Base-by-base conservation (phyloP, 2,329 filamentous ascomycete species). In the Neoscytalidium dimidiatum region DNA sequence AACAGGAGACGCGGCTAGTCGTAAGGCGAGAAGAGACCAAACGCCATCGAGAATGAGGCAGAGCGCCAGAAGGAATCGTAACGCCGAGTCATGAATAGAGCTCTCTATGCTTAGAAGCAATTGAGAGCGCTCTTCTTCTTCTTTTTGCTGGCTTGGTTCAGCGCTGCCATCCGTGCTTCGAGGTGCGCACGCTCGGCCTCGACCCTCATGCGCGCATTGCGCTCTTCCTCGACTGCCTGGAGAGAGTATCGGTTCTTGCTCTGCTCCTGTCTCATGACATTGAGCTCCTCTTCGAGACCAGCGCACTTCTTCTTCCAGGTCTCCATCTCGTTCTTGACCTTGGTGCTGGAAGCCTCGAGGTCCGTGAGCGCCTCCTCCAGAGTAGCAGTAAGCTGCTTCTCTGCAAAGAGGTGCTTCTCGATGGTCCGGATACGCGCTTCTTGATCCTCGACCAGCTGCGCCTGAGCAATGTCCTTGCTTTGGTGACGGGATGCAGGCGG, bases 81-180 rank as follows among this genome's bases (percentile, higher is more conserved):
- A 62, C 26, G 41, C 56, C 23, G 38, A 21, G 41, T 60, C 56
- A 19, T 60, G 38, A 58, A 19, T 17, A 19, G 23, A n/a, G 28
- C 2, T 4, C 7, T 23, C 17, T 17, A 13, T n/a, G 49, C 29
- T 48, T 92, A 97, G 84, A 99, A 99, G 86, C 95, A 99, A 83
- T 97, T 98, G 79, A 99, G 85, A 70, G 91, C 94, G 73, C 90
- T 88, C 86, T 96, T 97, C 80, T 96, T 94, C 86, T 94, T 97
- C 84, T 96, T 95, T 82, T 91, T 90, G 80, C 90, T 94, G 77
- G 95, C 90, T 66, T 91, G 90, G 73, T 94, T 93, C 89, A 99
- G 77, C 64, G 80, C 79, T 52, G 75, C 75, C 82, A 84, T 99
- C 64, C 94, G 88, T 82, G 96, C 92, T 80, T 99, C 94, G 28